Evolutionary conservation across 306 rosid species (phyloP).

Genomic region (Argentina anserina): DNA sequence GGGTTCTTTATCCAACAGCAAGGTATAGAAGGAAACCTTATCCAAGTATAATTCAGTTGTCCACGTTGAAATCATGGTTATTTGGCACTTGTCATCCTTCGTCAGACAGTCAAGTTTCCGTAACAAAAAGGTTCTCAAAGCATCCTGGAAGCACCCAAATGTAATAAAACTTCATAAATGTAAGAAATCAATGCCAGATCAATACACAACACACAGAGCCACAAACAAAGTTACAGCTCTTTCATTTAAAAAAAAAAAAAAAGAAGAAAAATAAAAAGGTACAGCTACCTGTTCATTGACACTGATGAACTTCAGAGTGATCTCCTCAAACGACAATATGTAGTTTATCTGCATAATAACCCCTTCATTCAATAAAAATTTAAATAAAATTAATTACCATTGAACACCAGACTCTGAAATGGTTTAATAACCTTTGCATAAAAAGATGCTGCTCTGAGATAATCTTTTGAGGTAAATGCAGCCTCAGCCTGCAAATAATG

Average conservation of each 20-base stretch:
- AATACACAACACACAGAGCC: slow-evolving; percentile 3
- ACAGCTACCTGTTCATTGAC: slow-evolving; percentile 80
- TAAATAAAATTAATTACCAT: background rate
- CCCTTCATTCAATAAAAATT: slow-evolving; percentile 19
- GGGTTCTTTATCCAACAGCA: slow-evolving; percentile 26
- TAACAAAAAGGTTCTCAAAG: slow-evolving; percentile 81
- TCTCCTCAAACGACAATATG: slow-evolving; percentile 87
- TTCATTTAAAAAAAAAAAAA: too few relatives aligned
- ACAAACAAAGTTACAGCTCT: slow-evolving; percentile 25
- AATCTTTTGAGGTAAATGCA: slow-evolving; percentile 80
- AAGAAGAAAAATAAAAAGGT: too few relatives aligned
- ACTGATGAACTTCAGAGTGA: slow-evolving; percentile 79
- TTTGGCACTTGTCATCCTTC: slow-evolving; percentile 89
- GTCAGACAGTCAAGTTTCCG: slow-evolving; percentile 85
- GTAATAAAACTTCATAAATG: slow-evolving; percentile 16
- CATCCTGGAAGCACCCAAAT: slow-evolving; percentile 61
- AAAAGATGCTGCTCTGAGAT: slow-evolving; percentile 88
- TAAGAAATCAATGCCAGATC: slow-evolving; percentile 13
- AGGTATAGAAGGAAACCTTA: slow-evolving; percentile 52
- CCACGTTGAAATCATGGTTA: slow-evolving; percentile 99
- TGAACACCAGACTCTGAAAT: slow-evolving; percentile 25
- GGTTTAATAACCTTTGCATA: slow-evolving; percentile 71
- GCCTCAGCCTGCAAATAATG: slow-evolving; percentile 82
- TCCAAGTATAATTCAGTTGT: slow-evolving; percentile 93
- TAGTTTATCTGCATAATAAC: slow-evolving; percentile 75